These are phyloP conservation scores for Fusarium illudens DNA, from an alignment of 2,329 filamentous ascomycete species.

Conservation along the genomic window DNA sequence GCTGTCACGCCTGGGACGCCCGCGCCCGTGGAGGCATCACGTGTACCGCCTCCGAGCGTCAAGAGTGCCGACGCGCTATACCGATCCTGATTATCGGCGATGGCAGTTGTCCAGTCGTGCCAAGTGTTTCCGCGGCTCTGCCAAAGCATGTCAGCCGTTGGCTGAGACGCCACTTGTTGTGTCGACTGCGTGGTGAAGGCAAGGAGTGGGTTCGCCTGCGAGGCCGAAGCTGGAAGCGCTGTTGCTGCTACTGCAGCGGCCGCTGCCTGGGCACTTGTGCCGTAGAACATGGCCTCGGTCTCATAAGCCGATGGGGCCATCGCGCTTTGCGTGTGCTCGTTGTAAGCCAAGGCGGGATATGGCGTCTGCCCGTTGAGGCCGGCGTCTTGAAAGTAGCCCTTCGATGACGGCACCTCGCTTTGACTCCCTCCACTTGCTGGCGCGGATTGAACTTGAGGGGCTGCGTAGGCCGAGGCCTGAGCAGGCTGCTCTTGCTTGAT, in stretches of 20 bases:
- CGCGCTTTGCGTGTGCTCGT: constrained; percentile 37
- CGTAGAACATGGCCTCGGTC: constrained; percentile 44
- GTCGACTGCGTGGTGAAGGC: constrained; percentile 52
- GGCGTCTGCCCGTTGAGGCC: constrained; percentile 40
- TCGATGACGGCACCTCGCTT: constrained; percentile 34
- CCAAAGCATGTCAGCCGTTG: constrained; percentile 46
- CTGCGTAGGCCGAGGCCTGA: constrained; percentile 38
- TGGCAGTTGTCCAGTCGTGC: constrained; percentile 64
- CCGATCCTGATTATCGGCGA: constrained; percentile 59
- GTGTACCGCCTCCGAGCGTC: constrained; percentile 51
- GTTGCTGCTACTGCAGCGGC: constrained; percentile 32
- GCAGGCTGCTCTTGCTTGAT: constrained; percentile 50
- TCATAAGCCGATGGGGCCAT: constrained; percentile 40
- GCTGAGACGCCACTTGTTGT: constrained; percentile 45
- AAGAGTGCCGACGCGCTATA: constrained; percentile 60
- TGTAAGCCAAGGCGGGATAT: constrained; percentile 46
- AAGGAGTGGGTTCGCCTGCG: constrained; percentile 50
- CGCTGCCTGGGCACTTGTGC: constrained; percentile 31
- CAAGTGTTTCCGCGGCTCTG: constrained; percentile 55
- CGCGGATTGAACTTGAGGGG: constrained; percentile 20
- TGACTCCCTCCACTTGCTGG: constrained; percentile 22
- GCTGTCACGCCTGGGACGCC: constrained; percentile 27
- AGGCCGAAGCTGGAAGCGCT: constrained; percentile 34
- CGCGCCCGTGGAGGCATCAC: constrained; percentile 25
- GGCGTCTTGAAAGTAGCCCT: constrained; percentile 44